Base-by-base conservation (phyloP, 306 rosid genomes). In the Prunus dulcis region DNA sequence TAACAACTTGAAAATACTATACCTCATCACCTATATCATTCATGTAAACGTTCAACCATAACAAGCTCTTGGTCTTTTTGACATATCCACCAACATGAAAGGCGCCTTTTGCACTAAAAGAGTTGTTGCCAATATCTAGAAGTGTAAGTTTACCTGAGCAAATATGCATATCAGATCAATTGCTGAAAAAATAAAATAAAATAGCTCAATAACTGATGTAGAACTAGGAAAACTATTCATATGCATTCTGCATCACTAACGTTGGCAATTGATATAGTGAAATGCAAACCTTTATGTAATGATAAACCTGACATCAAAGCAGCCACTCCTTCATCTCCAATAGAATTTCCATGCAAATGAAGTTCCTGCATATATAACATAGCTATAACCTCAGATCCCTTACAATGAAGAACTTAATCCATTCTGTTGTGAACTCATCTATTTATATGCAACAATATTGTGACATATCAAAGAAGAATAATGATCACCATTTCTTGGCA, bases 21-120 rank as follows among this genome's bases (percentile, higher is more conserved):
- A 95, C 99, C 97, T 92, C 93, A 72, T 95, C 99, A 46, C 96
- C 96, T 57, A 95, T 89, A 83, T 95, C 99, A 84, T 95, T 95
- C 99, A 95, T 95, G 89, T 87, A 90, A 84, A 92, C 83, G 79
- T 92, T 90, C 89, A 95, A 81, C 91, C 90, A 86, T 67, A 90
- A 75, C 64, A 95, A 74, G 86, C 84, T 92, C 86, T 72, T 92
- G 84, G 85, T 83, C 89, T 85, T 95, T 86, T 77, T 89, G 66
- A 92, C 64, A 78, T 81, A 92, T 84, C 88, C 97, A 22, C 96
- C 96, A 51, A 95, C 93, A 80, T 90, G 88, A 78, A 88, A 88
- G 9, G 91, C 96, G 49, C 97, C 99, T 79, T 80, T 88, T 71
- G 96, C 91, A 72, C 90, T 92, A 76, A 95, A 67, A 71, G 97